A percentile compares a stretch with the other conserved stretches of the same genome.
Evolutionary conservation across 306 rosid species (phyloP).

Genomic region (Cyclanthera cordifolia): DNA sequence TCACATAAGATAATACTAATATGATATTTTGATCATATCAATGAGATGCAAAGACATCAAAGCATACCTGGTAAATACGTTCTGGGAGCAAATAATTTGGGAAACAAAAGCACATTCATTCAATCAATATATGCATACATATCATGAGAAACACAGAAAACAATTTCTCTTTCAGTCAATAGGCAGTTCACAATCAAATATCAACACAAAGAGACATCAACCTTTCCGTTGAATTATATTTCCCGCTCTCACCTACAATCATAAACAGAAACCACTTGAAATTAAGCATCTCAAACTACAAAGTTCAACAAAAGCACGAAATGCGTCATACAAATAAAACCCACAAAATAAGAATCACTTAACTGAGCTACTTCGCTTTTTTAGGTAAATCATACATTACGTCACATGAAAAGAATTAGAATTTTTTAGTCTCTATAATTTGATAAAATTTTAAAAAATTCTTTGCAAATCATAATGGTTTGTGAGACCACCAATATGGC

Average conservation of each 20-base stretch:
- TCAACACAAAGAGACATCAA: constrained; percentile 6
- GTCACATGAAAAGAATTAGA: no score
- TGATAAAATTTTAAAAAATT: no score
- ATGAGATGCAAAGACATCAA: neutral
- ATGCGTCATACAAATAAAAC: neutral
- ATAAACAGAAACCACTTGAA: constrained; percentile 7
- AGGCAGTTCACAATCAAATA: neutral
- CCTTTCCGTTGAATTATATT: constrained; percentile 71
- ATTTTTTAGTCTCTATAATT: no score
- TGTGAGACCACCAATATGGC: no score
- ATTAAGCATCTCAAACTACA: neutral
- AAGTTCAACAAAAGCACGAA: neutral
- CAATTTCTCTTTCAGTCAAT: neutral
- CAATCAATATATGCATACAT: constrained; percentile 11
- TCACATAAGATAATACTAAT: neutral
- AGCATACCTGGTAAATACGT: constrained; percentile 60
- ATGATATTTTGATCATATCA: neutral
- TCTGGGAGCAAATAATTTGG: constrained; percentile 37
- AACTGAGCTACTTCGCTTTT: no score
- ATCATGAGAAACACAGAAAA: neutral
- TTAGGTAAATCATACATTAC: no score
- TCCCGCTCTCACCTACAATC: constrained; percentile 63
- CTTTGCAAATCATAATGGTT: no score
- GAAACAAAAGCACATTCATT: constrained; percentile 14
- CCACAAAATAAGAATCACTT: neutral